Evolutionary conservation across 129 eudicot genomes (phyloP).

Genomic region (Chrysanthemum lavandulifolium): DNA sequence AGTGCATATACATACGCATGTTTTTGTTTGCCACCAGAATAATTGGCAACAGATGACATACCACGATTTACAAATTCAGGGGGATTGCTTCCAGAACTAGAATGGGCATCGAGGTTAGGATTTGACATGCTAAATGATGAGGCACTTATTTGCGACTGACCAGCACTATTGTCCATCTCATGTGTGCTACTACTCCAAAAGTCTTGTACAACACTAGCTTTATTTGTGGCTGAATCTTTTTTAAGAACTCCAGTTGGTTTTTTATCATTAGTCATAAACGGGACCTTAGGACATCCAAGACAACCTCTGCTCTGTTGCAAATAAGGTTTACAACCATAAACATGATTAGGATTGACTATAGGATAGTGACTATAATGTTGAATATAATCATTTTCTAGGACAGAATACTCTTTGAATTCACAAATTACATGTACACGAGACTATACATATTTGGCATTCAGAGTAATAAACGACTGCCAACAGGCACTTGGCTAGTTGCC

Average conservation of each 20-base stretch:
- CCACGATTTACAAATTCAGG: constrained; percentile 82
- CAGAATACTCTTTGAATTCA: constrained; percentile 1
- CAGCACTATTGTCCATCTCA: constrained; percentile 78
- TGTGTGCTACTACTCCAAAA: constrained; percentile 69
- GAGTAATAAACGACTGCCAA: not conserved
- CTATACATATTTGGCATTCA: not conserved
- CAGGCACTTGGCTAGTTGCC: not conserved
- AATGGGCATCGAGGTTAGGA: constrained; percentile 53
- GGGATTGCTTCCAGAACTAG: constrained; percentile 50
- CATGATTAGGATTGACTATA: constrained; percentile 14
- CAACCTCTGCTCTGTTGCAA: constrained; percentile 97
- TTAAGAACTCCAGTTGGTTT: constrained; percentile 54
- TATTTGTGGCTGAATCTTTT: constrained; percentile 38
- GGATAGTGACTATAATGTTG: not conserved
- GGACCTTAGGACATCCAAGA: constrained; percentile 83
- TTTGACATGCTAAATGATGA: constrained; percentile 72
- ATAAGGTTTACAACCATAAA: constrained; percentile 61
- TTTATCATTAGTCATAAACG: constrained; percentile 55
- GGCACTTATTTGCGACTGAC: constrained; percentile 70
- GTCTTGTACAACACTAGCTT: constrained; percentile 52
- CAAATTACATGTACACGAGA: not conserved
- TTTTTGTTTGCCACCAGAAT: not conserved
- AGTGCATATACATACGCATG: not conserved
- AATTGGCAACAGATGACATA: constrained; percentile 17
- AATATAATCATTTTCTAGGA: not conserved